Conservation (phyloP, 441 rosid genomes). For the Populus hybrid region DNA sequence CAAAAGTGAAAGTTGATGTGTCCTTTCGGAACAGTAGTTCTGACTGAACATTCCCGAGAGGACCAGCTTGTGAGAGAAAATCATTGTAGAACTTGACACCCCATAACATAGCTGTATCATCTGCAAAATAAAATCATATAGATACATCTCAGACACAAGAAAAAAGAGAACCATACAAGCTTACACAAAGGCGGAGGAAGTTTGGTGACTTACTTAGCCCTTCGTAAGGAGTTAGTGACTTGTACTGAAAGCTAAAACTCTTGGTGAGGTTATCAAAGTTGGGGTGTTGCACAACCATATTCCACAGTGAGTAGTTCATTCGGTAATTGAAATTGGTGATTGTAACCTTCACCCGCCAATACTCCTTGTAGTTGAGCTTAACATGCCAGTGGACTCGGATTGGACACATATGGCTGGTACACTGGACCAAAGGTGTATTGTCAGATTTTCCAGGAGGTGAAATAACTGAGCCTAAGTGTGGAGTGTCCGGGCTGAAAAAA, state of each 20-base stretch:
- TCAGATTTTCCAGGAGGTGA: constrained; percentile 41
- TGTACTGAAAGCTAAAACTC: constrained; percentile 69
- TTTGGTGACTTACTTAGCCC: constrained; percentile 59
- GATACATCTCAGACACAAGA: constrained; percentile 5
- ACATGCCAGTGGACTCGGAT: constrained; percentile 91
- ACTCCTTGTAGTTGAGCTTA: constrained; percentile 74
- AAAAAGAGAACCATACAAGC: not conserved
- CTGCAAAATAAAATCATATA: constrained; percentile 35
- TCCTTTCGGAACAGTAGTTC: constrained; percentile 87
- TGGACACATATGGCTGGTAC: constrained; percentile 93
- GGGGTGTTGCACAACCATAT: constrained; percentile 78
- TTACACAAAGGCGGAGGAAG: not conserved
- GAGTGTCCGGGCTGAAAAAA: constrained; percentile 44
- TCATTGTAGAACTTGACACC: constrained; percentile 89
- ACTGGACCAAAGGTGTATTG: constrained; percentile 56
- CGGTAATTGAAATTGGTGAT: constrained; percentile 78
- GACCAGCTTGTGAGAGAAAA: constrained; percentile 76
- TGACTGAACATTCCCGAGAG: constrained; percentile 81
- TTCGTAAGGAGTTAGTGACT: constrained; percentile 58
- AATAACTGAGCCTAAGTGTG: constrained; percentile 62
- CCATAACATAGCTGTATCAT: constrained; percentile 91
- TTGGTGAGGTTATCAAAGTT: constrained; percentile 80
- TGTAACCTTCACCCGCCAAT: constrained; percentile 86
- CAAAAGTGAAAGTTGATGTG: constrained; percentile 75
- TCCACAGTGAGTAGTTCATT: constrained; percentile 81